Evolutionary conservation across 2,329 filamentous ascomycete genomes (phyloP).

Genomic region (Ceratocystis lukuohia): DNA sequence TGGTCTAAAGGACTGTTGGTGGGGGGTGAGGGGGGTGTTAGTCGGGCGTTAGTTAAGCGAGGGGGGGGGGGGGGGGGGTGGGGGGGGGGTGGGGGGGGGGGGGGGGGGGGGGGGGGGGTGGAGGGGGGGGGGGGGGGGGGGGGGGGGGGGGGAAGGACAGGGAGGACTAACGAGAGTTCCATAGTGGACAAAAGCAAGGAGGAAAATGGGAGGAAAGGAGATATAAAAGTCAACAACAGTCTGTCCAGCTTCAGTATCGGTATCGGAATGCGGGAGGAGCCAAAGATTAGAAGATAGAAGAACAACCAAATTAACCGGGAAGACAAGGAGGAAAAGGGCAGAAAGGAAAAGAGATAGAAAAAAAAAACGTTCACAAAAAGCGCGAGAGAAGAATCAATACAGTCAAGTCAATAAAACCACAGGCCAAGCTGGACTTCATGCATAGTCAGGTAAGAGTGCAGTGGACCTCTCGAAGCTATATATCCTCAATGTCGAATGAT

Average conservation of each 20-base stretch:
- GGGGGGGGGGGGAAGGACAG: no score
- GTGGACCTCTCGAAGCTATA: not conserved
- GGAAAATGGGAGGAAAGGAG: not conserved
- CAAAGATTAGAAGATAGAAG: no score
- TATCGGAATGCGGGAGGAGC: no score
- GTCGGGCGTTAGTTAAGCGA: not conserved
- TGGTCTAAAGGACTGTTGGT: constrained; percentile 9
- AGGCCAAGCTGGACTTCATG: not conserved
- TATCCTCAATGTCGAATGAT: not conserved
- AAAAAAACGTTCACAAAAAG: not conserved
- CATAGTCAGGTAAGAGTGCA: not conserved
- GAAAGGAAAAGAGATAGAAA: not conserved
- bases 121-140: no score
- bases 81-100: no score
- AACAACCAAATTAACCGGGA: no score
- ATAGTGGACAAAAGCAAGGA: not conserved
- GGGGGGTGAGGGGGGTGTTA: not conserved
- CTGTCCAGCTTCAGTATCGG: no score
- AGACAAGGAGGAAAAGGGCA: not conserved
- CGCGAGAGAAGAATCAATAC: not conserved
- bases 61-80: no score
- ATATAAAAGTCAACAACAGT: not conserved
- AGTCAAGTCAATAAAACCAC: not conserved
- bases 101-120: no score
- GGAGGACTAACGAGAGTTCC: constrained; percentile 10